Evolutionary conservation across 202 grass and related monocot genomes (phyloP), one percentile per base, ranked within the genome.

Genomic region (Sporobolus alterniflorus): DNA sequence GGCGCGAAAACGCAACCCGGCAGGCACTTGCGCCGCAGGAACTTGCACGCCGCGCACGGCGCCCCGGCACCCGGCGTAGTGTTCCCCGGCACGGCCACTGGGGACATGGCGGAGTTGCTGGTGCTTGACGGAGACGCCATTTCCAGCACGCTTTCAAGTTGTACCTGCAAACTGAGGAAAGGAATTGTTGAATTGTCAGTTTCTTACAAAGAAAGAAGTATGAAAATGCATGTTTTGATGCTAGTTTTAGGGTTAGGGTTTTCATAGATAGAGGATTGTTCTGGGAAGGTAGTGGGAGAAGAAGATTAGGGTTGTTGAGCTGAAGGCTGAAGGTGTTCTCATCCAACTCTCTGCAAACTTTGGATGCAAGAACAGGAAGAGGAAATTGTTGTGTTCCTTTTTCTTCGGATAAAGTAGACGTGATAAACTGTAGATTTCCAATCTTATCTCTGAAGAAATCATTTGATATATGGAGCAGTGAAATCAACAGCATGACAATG

Each of bases 41-140:
- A 96, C 74, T 96, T 96, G 93, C 93, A 96, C 51, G 93, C 93
- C 39, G 93, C 93, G 61, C 93, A 96, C 52, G 93, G 93, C 16
- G 93, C 90, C 2, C 89, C 89, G 0, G 90, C 79, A 5, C 88
- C 88, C 2, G 84, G 80, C 29, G 84, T 70, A 62, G 76, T 71
- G 44, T 82, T 16, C 26, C 25, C 52, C 22, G 78, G 30, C 36
- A 76, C 34, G 1, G 65, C 51, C 52, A 69, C 88, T 14, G 75
- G 33, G 26, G 84, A 86, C 40, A 78, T 16, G 57, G 59, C 41
- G 14, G 88, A 83, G 88, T 78, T 90, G 80, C 80, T 68, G 69
- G 83, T 75, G 80, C 88, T 87, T 54, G 80, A 90, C 29, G 84
- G 75, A 2, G 88, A 90, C 18, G 84, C 74, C 88, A 87, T 85